phyloP scores from a whole-genome alignment of 805 yeast species.

The Yarrowia porcina region DNA sequence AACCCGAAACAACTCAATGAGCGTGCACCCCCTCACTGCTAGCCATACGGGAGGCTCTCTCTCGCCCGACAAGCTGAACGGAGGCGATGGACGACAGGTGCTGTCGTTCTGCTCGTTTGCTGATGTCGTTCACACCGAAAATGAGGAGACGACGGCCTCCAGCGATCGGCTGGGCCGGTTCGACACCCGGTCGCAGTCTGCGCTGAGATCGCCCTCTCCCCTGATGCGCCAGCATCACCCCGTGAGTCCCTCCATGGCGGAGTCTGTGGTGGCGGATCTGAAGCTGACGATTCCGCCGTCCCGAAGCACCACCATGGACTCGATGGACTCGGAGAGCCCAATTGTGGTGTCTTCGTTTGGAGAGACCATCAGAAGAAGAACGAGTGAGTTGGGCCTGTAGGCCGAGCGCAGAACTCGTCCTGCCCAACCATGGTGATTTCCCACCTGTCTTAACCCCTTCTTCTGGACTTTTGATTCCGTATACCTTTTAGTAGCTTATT shows the following conservation, averaged over 20 bases:
- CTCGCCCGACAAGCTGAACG: background rate
- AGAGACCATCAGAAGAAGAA: conserved; percentile 31
- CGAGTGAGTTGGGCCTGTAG: conserved; percentile 2
- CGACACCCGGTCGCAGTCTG: conserved; percentile 20
- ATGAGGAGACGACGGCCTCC: conserved; percentile 10
- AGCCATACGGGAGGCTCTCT: background rate
- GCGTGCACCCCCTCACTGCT: conserved; percentile 17
- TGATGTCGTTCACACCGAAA: conserved; percentile 49
- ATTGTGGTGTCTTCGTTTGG: conserved; percentile 30
- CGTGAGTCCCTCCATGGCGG: conserved; percentile 20
- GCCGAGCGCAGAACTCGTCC: background rate
- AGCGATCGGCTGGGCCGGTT: conserved; percentile 5
- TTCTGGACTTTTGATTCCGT: background rate
- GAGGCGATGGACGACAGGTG: conserved; percentile 27
- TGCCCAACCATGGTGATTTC: too few relatives aligned
- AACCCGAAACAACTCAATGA: conserved; percentile 4
- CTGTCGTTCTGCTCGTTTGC: conserved; percentile 70
- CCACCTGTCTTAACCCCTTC: background rate
- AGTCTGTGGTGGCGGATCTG: conserved; percentile 1
- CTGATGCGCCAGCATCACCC: conserved; percentile 17
- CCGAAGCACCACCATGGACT: conserved; percentile 9
- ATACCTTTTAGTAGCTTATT: background rate
- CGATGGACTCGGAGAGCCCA: conserved; percentile 12
- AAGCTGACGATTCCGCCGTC: conserved; percentile 5
- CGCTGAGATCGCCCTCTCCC: background rate